Evolutionary conservation across 148 eudicot species (phyloP).

Genomic region (Vaccinium vitisidaea): DNA sequence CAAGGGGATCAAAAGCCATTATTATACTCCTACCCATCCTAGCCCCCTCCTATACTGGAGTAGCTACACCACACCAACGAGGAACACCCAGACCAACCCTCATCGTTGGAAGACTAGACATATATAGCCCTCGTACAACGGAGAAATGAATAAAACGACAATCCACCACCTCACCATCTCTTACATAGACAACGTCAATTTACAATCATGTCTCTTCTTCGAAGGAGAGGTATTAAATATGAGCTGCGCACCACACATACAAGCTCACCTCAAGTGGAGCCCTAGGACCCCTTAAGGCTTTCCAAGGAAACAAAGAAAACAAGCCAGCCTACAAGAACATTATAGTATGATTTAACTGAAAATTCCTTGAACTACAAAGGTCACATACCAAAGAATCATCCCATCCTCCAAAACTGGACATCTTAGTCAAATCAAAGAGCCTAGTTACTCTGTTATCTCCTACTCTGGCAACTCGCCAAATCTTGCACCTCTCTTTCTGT

Average conservation of each 20-base stretch:
- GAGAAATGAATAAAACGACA: neutral
- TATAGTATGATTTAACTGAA: neutral
- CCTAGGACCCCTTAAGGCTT: neutral
- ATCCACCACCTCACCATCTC: neutral
- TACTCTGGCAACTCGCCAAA: neutral
- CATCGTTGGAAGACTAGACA: neutral
- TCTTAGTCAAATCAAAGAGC: neutral
- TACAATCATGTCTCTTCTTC: neutral
- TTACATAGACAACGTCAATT: neutral
- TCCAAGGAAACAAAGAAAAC: neutral
- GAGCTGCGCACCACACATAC: neutral
- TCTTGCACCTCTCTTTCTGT: neutral
- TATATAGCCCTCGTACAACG: neutral
- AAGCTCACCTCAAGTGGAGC: neutral
- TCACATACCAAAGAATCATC: neutral
- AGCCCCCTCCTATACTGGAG: neutral
- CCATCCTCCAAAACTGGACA: slow-evolving; percentile 1
- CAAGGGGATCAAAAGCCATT: neutral
- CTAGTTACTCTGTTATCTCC: neutral
- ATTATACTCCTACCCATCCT: neutral
- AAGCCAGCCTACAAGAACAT: neutral
- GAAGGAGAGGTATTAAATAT: neutral
- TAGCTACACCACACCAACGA: neutral
- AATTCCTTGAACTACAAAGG: neutral
- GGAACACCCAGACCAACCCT: neutral